Base-by-base conservation (phyloP, 371 early-diverging fungal species). In the Apophysomyces elegans region DNA sequence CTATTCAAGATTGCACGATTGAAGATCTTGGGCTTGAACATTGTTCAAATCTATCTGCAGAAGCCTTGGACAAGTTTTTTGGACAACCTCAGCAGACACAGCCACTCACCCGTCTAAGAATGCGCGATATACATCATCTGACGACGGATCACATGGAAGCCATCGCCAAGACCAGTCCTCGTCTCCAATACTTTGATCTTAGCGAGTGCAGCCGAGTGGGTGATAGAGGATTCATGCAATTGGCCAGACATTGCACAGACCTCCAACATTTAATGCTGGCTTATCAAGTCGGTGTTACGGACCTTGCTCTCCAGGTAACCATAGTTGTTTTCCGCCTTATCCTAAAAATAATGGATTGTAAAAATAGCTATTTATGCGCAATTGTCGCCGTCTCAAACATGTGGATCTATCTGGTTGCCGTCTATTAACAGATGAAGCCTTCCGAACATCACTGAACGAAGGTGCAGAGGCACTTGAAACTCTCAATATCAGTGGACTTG, bases 11-110 rank as follows among this genome's bases (percentile, higher is more conserved):
- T 11, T 78, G 76, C 45, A 46, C 8, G 4, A 59, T 81, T 8
- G 61, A 56, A 14, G 76, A 74, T 56, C 62, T 81, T 12, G 81
- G 81, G 11, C 63, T 81, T 14, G 81, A 81, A 41, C 81, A 81
- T 50, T 80, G 80, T 32, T 64, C 70, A 32, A 69, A 72, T 26
- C 67, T 80, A 14, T 65, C 75, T 8, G 58, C 46, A 35, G 61
- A 65, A 35, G 71, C 71, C 13, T 61, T 80, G 21, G 62, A 41
- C n/a, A 44, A 62, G 5, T 77, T 75, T 39, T 72, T 68, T 38
- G 21, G 54, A 21, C 58, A 56, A 9, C 18, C 18, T 41, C 36
- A 56, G 44, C 35, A 43, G 35, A 32, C 43, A 35, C 21, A 54
- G 38, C 43, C 58, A 12, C 56, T 76, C 1, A 66, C 47, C 4